phyloP scores from a whole-genome alignment of 768 basidiomycete genomes.

The Podaxis sp. region DNA sequence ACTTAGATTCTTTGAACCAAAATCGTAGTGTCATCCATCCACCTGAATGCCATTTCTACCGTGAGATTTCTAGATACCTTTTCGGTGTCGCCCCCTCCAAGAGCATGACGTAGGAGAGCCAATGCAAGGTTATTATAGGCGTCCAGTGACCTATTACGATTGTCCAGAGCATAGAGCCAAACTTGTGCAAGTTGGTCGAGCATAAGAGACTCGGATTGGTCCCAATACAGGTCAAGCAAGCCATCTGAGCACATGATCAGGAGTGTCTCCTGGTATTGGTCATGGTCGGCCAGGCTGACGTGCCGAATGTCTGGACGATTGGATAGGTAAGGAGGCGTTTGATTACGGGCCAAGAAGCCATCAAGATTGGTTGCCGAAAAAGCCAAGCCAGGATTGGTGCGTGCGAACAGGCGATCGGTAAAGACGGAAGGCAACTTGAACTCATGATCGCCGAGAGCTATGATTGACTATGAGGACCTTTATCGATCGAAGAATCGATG shows the following conservation, averaged over 20 bases:
- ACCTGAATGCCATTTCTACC: constrained; percentile 39
- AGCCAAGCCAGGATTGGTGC: constrained; percentile 32
- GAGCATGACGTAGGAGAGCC: constrained; percentile 35
- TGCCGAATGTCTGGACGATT: constrained; percentile 39
- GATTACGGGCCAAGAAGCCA: constrained; percentile 39
- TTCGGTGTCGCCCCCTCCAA: constrained; percentile 39
- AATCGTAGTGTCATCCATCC: constrained; percentile 61
- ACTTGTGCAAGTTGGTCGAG: constrained; percentile 24
- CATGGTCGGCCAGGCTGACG: constrained; percentile 23
- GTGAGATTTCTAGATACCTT: constrained; percentile 42
- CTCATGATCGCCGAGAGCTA: constrained; percentile 50
- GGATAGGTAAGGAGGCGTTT: constrained; percentile 52
- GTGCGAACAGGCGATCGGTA: constrained; percentile 41
- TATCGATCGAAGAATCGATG: background rate
- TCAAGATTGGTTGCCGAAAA: constrained; percentile 28
- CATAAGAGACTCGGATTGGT: constrained; percentile 20
- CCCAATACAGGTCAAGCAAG: constrained; percentile 40
- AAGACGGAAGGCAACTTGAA: constrained; percentile 50
- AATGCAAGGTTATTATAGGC: constrained; percentile 29
- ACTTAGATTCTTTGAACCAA: constrained; percentile 30
- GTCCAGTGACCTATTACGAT: constrained; percentile 12
- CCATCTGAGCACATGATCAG: constrained; percentile 53
- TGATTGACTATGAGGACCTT: background rate
- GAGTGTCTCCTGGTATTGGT: constrained; percentile 14
- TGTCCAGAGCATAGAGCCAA: constrained; percentile 29